A percentile compares a stretch with the other conserved stretches of the same genome.
phyloP scores from a whole-genome alignment of 495 filamentous ascomycete species.

The Penicillium daleae region DNA sequence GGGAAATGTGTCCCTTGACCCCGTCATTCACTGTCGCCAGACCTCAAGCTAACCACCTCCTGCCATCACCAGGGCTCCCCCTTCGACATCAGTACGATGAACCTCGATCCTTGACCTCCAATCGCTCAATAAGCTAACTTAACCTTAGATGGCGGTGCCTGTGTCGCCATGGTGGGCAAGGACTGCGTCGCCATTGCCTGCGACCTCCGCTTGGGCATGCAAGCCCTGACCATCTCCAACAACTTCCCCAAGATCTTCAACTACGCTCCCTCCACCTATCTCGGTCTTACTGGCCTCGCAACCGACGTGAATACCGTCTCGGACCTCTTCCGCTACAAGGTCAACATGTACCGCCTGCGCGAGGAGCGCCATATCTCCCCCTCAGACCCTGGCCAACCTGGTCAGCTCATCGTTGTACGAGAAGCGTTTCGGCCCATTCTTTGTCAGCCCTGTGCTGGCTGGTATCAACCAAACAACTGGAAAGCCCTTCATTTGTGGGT shows the following conservation, averaged over 20 bases:
- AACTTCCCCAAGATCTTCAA: constrained; percentile 99
- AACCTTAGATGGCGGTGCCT: constrained; percentile 84
- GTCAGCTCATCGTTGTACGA: constrained; percentile 91
- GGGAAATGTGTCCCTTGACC: constrained; percentile 26
- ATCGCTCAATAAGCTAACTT: constrained; percentile 32
- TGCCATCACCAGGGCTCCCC: constrained; percentile 64
- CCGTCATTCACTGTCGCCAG: constrained; percentile 14
- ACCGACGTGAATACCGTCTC: constrained; percentile 94
- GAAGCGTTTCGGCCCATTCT: constrained; percentile 92
- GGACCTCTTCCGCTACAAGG: constrained; percentile 98
- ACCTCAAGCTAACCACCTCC: constrained; percentile 40
- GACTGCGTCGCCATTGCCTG: constrained; percentile 99
- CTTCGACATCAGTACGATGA: constrained; percentile 82
- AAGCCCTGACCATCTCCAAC: constrained; percentile 95
- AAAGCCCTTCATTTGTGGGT: constrained; percentile 96
- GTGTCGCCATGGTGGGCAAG: constrained; percentile 98
- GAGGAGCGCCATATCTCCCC: constrained; percentile 96
- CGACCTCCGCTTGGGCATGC: constrained; percentile 95
- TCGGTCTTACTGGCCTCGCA: constrained; percentile 95
- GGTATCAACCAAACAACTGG: constrained; percentile 90
- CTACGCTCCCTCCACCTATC: constrained; percentile 87
- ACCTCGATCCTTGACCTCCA: constrained; percentile 12
- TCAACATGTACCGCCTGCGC: constrained; percentile 98
- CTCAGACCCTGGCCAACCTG: constrained; percentile 92
- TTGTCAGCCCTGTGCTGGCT: constrained; percentile 91